Evolutionary conservation across 768 basidiomycete genomes (phyloP).

Genomic region (Pulveroboletus sp.): DNA sequence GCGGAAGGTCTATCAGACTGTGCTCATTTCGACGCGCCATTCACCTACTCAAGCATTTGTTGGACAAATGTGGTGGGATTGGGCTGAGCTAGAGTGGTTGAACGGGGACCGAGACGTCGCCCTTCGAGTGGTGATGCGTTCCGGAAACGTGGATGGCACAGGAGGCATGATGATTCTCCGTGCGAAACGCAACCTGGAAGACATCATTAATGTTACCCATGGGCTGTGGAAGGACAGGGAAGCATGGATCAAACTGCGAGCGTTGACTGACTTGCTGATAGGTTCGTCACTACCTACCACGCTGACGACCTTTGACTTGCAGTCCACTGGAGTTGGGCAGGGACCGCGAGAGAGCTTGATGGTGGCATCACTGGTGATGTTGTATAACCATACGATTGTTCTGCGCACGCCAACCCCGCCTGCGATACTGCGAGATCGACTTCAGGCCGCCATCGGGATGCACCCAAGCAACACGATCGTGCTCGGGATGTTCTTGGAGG

Average conservation of each 20-base stretch:
- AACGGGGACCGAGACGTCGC: constrained; percentile 46
- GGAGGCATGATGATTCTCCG: constrained; percentile 56
- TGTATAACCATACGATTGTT: constrained; percentile 54
- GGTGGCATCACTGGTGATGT: constrained; percentile 51
- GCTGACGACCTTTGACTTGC: constrained; percentile 36
- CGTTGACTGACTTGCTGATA: constrained; percentile 60
- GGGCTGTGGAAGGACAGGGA: constrained; percentile 54
- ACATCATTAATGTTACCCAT: constrained; percentile 33
- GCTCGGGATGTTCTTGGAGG: constrained; percentile 70
- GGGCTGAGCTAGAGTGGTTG: constrained; percentile 85
- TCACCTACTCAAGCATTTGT: constrained; percentile 33
- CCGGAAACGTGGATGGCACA: constrained; percentile 49
- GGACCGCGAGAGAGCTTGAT: constrained; percentile 47
- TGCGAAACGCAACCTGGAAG: constrained; percentile 61
- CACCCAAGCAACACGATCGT: constrained; percentile 72
- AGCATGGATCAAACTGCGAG: constrained; percentile 62
- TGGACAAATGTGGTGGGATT: constrained; percentile 70
- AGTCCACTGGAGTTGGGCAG: constrained; percentile 18
- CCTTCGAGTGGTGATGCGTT: constrained; percentile 49
- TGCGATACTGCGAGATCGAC: constrained; percentile 52
- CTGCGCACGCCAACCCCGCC: constrained; percentile 60
- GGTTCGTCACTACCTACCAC: constrained; percentile 38
- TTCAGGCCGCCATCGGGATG: constrained; percentile 46
- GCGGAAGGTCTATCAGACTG: constrained; percentile 71
- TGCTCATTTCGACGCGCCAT: constrained; percentile 48